Percentiles rank a stretch among this genome's conserved stretches.
phyloP scores from a whole-genome alignment of 495 filamentous ascomycete species.

The Cercophora samala region DNA sequence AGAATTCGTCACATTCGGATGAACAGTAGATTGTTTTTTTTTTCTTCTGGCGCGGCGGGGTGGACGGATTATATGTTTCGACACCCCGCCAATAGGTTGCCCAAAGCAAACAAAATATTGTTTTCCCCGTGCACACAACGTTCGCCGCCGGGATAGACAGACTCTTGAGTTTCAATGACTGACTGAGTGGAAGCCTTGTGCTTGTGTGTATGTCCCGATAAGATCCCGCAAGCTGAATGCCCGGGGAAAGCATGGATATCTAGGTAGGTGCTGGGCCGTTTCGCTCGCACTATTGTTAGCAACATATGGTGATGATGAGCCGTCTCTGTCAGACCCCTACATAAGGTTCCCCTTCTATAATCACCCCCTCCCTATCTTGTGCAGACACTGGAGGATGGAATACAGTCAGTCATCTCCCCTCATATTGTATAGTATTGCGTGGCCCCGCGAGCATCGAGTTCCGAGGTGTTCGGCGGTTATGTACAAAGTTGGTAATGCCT shows the following conservation, averaged over 20 bases:
- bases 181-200: background rate
- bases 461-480: background rate
- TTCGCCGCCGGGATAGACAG: too few species aligned
- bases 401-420: background rate
- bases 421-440: too few species aligned
- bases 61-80: background rate
- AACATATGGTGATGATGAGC: background rate
- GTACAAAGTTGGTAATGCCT: background rate
- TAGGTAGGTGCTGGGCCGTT: background rate
- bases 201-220: background rate
- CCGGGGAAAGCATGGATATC: background rate
- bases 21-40: background rate
- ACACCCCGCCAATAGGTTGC: too few species aligned
- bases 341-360: background rate
- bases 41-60: too few species aligned
- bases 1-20: background rate
- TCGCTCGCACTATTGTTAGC: background rate
- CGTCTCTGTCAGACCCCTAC: background rate
- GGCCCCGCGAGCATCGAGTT: background rate
- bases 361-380: background rate
- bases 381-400: background rate
- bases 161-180: background rate
- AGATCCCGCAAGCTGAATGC: background rate
- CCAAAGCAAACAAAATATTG: background rate
- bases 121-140: background rate